These are phyloP conservation scores for Collybiopsis confluens DNA, from an alignment of 768 basidiomycete species.

Conservation along the genomic window DNA sequence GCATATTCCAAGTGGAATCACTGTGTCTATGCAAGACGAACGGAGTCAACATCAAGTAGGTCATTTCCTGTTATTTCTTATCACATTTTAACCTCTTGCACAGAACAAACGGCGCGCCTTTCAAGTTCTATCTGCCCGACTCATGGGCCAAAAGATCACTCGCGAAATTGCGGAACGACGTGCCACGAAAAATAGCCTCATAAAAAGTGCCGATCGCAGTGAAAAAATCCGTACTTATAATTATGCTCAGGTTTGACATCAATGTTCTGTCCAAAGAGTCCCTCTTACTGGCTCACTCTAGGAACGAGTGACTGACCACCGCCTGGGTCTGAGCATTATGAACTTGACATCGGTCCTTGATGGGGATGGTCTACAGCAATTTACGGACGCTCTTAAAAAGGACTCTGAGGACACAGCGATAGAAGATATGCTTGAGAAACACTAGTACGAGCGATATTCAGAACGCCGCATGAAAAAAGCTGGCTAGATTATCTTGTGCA, in stretches of 20 bases:
- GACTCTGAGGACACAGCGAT: constrained; percentile 52
- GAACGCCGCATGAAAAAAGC: no score
- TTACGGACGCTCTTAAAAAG: constrained; percentile 53
- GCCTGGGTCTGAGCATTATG: constrained; percentile 73
- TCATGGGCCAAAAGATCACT: constrained; percentile 76
- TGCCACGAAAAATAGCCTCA: constrained; percentile 64
- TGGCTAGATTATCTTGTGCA: no score
- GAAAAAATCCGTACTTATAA: constrained; percentile 98
- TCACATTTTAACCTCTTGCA: not conserved
- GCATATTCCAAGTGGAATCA: constrained; percentile 84
- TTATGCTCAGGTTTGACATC: constrained; percentile 65
- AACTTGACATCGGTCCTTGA: constrained; percentile 65
- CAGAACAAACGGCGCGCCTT: constrained; percentile 94
- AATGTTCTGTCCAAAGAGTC: no score
- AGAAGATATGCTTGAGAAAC: constrained; percentile 42
- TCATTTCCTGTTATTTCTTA: not conserved
- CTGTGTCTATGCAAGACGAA: constrained; percentile 98
- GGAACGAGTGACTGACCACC: constrained; percentile 93
- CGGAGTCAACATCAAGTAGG: constrained; percentile 88
- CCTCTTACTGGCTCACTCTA: no score
- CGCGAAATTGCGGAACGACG: constrained; percentile 70
- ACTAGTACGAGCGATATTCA: not conserved
- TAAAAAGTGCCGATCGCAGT: constrained; percentile 79
- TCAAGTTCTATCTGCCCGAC: constrained; percentile 79
- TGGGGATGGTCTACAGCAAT: constrained; percentile 54